phyloP scores from a whole-genome alignment of 352 stramenopile genomes.

The Lagenidium giganteum region DNA sequence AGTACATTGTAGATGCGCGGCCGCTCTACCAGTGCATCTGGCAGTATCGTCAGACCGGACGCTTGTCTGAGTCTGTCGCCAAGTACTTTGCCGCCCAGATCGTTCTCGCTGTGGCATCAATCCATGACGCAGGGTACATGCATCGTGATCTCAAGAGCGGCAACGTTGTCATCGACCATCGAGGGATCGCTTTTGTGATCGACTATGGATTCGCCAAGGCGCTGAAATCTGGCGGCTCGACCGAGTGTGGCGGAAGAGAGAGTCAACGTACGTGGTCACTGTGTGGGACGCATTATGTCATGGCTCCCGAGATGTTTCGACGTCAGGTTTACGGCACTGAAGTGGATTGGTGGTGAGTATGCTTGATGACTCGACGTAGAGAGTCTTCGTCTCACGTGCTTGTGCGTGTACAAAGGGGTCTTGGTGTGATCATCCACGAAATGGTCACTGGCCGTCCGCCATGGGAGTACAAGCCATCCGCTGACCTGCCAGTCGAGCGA shows the following conservation, averaged over 20 bases:
- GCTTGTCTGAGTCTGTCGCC: conserved; percentile 46
- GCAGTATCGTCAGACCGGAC: conserved; percentile 28
- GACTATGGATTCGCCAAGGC: conserved; percentile 73
- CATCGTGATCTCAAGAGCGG: conserved; percentile 81
- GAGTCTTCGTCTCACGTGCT: not conserved
- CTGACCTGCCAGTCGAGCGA: conserved; percentile 8
- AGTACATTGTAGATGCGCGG: conserved; percentile 48
- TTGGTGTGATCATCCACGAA: conserved; percentile 73
- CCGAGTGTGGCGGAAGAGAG: no score
- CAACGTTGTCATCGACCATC: conserved; percentile 47
- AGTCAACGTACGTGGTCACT: conserved; percentile 30
- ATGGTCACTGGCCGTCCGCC: conserved; percentile 57
- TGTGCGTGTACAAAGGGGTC: conserved; percentile 25
- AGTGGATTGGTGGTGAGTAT: conserved; percentile 70
- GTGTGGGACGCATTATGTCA: conserved; percentile 73
- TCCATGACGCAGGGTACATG: conserved; percentile 52
- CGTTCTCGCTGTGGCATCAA: conserved; percentile 43
- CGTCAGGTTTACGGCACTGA: conserved; percentile 22
- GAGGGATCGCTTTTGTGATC: conserved; percentile 51
- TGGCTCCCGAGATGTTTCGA: conserved; percentile 65
- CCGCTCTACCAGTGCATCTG: conserved; percentile 72
- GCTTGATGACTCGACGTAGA: not conserved
- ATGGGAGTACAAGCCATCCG: conserved; percentile 61
- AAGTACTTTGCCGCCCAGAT: conserved; percentile 66
- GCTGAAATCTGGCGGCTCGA: no score